Evolutionary conservation across 352 stramenopile genomes (phyloP).

Genomic region (Phytophthora sansomeana): DNA sequence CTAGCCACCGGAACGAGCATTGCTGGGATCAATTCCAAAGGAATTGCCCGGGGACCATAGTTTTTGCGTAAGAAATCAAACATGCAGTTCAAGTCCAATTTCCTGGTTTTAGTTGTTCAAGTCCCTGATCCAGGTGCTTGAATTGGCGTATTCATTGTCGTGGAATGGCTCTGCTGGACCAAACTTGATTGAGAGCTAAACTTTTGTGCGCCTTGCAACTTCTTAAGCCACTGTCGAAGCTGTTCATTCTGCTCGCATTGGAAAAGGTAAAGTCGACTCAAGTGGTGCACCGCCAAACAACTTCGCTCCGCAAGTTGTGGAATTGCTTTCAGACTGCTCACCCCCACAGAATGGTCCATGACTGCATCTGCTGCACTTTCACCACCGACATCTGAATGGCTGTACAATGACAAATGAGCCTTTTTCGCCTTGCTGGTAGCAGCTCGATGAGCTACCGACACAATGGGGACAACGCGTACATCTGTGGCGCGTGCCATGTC

Average conservation of each 20-base stretch:
- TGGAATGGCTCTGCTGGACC: neutral
- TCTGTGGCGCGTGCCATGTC: constrained; percentile 59
- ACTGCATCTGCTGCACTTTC: constrained; percentile 1
- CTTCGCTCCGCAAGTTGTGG: constrained; percentile 4
- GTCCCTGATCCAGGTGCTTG: neutral
- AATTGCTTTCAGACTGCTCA: neutral
- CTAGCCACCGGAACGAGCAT: no score
- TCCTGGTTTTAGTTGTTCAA: neutral
- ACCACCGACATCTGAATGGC: neutral
- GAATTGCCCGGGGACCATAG: no score
- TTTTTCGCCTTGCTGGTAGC: constrained; percentile 6
- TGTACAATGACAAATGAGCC: neutral
- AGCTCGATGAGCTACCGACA: constrained; percentile 8
- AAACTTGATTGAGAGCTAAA: constrained; percentile 13
- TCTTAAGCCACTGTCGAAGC: constrained; percentile 71
- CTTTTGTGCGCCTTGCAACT: constrained; percentile 55
- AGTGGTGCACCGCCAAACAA: constrained; percentile 28
- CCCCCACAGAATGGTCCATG: neutral
- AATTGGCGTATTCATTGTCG: neutral
- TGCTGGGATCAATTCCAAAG: no score
- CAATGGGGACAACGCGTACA: constrained; percentile 38
- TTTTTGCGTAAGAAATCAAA: no score
- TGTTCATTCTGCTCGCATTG: constrained; percentile 57
- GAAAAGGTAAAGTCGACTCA: constrained; percentile 46
- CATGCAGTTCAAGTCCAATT: no score